phyloP scores from a whole-genome alignment of 2,329 filamentous ascomycete species.

The Microdochium trichocladiopsis region DNA sequence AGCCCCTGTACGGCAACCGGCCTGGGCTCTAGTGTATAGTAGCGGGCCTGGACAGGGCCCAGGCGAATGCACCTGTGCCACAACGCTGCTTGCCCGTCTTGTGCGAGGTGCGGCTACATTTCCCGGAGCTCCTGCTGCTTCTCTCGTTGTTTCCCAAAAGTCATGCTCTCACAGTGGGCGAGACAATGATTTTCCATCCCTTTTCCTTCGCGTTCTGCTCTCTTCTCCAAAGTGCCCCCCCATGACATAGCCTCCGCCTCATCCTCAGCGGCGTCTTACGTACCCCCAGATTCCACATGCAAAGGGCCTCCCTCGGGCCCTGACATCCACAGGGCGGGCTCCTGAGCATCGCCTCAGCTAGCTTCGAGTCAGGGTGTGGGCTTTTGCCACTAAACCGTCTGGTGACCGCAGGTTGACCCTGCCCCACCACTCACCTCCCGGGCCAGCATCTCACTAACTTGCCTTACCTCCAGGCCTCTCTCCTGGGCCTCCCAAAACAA shows the following conservation, averaged over 20 bases:
- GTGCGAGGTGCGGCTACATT: too few relatives aligned
- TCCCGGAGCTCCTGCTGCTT: too few relatives aligned
- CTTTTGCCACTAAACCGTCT: not conserved
- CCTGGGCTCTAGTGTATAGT: too few relatives aligned
- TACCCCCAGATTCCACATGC: not conserved
- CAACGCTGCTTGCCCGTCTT: too few relatives aligned
- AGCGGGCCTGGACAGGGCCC: too few relatives aligned
- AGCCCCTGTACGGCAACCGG: not conserved
- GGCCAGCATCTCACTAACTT: not conserved
- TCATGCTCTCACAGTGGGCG: too few relatives aligned
- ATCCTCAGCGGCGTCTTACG: not conserved
- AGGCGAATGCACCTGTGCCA: too few relatives aligned
- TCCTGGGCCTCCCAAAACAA: not conserved
- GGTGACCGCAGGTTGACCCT: not conserved
- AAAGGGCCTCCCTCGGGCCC: not conserved
- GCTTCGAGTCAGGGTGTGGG: not conserved
- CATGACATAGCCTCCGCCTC: not conserved
- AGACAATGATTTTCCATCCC: too few relatives aligned
- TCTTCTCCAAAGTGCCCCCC: not conserved
- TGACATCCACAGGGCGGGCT: not conserved
- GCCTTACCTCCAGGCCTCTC: not conserved
- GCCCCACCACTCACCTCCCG: not conserved
- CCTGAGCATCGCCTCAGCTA: not conserved
- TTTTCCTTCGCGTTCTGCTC: too few relatives aligned
- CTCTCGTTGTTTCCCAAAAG: too few relatives aligned